phyloP scores from a whole-genome alignment of 2,329 filamentous ascomycete genomes.

The Colletotrichum plurivorum region DNA sequence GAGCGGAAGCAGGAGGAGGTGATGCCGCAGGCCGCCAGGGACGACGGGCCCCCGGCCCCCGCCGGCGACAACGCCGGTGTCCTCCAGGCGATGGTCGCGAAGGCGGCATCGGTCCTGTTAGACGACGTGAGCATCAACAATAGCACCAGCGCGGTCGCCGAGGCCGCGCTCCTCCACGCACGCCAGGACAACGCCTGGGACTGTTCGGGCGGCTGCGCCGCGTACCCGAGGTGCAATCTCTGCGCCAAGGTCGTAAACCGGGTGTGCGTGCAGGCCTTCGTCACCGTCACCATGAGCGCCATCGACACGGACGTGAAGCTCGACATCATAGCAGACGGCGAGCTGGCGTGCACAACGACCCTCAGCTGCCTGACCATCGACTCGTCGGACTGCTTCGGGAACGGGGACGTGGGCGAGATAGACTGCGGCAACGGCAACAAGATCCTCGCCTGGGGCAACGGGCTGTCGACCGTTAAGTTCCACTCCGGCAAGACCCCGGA shows the following conservation, averaged over 20 bases:
- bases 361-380: slow-evolving; percentile 11
- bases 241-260: neutral
- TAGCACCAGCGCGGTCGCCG: neutral
- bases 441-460: slow-evolving; percentile 15
- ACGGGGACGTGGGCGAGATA: neutral
- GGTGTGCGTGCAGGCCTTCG: slow-evolving; percentile 21
- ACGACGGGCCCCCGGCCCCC: neutral
- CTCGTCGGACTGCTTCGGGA: slow-evolving; percentile 8
- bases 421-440: slow-evolving; percentile 24
- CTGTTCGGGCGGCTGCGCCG: slow-evolving; percentile 1
- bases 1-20: too few species aligned
- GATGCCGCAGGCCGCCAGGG: neutral
- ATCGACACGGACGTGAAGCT: slow-evolving; percentile 17
- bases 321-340: slow-evolving; percentile 5
- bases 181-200: neutral
- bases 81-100: neutral
- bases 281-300: slow-evolving; percentile 11
- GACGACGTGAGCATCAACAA: slow-evolving; percentile 18
- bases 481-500: slow-evolving; percentile 5
- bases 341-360: neutral
- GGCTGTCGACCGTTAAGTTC: slow-evolving; percentile 8
- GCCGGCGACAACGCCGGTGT: too few species aligned
- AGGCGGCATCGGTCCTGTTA: neutral
- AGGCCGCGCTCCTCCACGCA: neutral
- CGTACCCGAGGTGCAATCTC: neutral